These are phyloP conservation scores for Monosporozyma solicola DNA, from an alignment of 805 yeast species.

Conservation along the genomic window DNA sequence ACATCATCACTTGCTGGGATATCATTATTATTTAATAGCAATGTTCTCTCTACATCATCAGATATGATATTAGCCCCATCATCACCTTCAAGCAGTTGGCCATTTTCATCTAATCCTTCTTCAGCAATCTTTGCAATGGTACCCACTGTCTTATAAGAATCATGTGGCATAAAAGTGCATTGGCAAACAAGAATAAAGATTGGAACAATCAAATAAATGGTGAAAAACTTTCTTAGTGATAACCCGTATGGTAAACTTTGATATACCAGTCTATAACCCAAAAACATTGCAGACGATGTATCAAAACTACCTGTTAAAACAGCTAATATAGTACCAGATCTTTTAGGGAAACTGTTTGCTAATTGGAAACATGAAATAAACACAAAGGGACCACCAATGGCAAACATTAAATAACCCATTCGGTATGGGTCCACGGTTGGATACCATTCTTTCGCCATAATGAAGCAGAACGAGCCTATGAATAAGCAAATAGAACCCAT, in stretches of 20 bases:
- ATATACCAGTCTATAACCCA: slow-evolving; percentile 61
- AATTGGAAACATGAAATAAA: slow-evolving; percentile 85
- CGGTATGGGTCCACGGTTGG: slow-evolving; percentile 53
- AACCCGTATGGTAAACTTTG: slow-evolving; percentile 25
- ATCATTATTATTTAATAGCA: slow-evolving; percentile 14
- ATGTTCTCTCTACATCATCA: slow-evolving; percentile 34
- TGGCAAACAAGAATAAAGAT: slow-evolving; percentile 68
- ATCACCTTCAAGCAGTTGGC: slow-evolving; percentile 36
- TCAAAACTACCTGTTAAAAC: slow-evolving; percentile 90
- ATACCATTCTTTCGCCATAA: slow-evolving; percentile 6
- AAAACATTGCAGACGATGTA: slow-evolving; percentile 80
- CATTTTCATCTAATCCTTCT: slow-evolving; percentile 67
- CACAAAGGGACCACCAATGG: slow-evolving; percentile 90
- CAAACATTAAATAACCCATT: slow-evolving; percentile 64
- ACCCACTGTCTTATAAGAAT: slow-evolving; percentile 64
- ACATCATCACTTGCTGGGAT: not conserved
- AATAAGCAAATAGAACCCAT: slow-evolving; percentile 57
- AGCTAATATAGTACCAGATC: slow-evolving; percentile 75
- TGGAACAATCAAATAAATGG: slow-evolving; percentile 64
- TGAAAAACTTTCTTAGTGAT: slow-evolving; percentile 52
- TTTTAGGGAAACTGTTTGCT: slow-evolving; percentile 76
- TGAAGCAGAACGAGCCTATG: slow-evolving; percentile 40
- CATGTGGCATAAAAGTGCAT: slow-evolving; percentile 67
- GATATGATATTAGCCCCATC: slow-evolving; percentile 37
- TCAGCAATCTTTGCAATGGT: slow-evolving; percentile 59